phyloP scores from a whole-genome alignment of 2,329 filamentous ascomycete species.

The Paracoccidioides brasiliensis region DNA sequence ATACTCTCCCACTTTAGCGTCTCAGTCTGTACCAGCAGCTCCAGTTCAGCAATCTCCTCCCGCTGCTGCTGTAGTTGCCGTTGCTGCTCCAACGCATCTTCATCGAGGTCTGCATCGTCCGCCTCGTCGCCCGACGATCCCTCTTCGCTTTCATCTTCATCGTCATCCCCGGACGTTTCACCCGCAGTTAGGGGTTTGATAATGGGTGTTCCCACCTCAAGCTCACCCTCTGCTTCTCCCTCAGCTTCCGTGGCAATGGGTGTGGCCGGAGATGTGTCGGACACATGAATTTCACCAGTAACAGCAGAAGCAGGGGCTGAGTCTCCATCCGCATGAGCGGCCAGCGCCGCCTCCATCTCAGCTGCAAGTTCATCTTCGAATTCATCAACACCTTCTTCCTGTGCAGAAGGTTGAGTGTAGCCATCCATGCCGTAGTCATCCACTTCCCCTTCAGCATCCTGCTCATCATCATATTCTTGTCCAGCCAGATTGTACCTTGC shows the following conservation, averaged over 20 bases:
- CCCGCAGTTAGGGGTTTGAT: conserved; percentile 16
- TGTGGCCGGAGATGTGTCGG: not conserved
- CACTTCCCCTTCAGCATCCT: conserved; percentile 37
- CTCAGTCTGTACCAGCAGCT: conserved; percentile 27
- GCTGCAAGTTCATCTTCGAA: conserved; percentile 31
- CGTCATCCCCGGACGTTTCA: conserved; percentile 31
- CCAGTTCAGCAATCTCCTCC: conserved; percentile 33
- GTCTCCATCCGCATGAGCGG: conserved; percentile 22
- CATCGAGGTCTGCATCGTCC: conserved; percentile 27
- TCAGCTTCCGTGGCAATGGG: not conserved
- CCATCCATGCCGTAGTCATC: conserved; percentile 22
- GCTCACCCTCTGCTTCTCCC: conserved; percentile 4
- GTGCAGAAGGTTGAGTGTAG: conserved; percentile 28
- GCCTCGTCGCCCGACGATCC: conserved; percentile 27
- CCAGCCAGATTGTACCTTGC: conserved; percentile 29
- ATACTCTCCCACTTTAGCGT: conserved; percentile 29
- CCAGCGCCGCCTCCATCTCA: conserved; percentile 32
- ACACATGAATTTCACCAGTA: conserved; percentile 11
- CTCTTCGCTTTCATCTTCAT: conserved; percentile 24
- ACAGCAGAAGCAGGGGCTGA: conserved; percentile 9
- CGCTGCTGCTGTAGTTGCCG: conserved; percentile 32
- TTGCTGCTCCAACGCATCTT: conserved; percentile 31
- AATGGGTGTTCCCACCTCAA: conserved; percentile 19
- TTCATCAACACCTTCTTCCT: conserved; percentile 21
- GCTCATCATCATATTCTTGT: conserved; percentile 36